Evolutionary conservation across 2,329 filamentous ascomycete species (phyloP), one percentile per base, ranked within the genome.

Genomic region (Byssothecium circinans): DNA sequence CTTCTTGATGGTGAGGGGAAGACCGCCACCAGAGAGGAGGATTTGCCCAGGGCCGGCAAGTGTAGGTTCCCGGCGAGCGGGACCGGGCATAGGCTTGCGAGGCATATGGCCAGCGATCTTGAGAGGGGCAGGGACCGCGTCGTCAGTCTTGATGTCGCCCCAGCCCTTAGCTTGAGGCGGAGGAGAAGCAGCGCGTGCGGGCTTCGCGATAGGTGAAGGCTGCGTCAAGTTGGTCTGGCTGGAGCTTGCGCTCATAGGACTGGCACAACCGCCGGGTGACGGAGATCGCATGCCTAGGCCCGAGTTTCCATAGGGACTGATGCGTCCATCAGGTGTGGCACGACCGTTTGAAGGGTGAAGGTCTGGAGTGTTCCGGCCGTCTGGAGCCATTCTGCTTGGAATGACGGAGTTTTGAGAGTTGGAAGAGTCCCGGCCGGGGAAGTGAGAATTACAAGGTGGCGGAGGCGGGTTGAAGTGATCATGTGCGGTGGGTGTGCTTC

Each of bases 81-180:
- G 37, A 11, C 43, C 44, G 19, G 57, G 47, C 4, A 61, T 18
- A 2, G 61, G 57, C 25, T 58, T 61, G 40, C 57, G 58, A 10
- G 45, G 20, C 5, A 36, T 33, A 14, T 4, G 10, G 14, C 12
- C 12, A n/a, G 35, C 35, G 18, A 45, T 3, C 8, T 22, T 19
- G 22, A 49, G 42, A 14, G 45, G 48, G 18, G 43, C 38, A 3
- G 46, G 53, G 1, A 47, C 27, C 15, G 45, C 38, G 43, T 32
- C 54, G 53, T 55, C 44, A 1, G 45, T 32, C 19, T 60, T 66
- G 43, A 67, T 65, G 1, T 64, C 62, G 8, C 65, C 65, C 64
- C 65, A 68, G 17, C 64, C 61, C 38, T 57, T 56, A 8, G 15
- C 18, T 15, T 55, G 45, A 7, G 44, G 56, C 19, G 47, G 48